These are phyloP conservation scores for Zizania latifolia DNA, from an alignment of 176 grass and related monocot genomes.

Conservation along the genomic window DNA sequence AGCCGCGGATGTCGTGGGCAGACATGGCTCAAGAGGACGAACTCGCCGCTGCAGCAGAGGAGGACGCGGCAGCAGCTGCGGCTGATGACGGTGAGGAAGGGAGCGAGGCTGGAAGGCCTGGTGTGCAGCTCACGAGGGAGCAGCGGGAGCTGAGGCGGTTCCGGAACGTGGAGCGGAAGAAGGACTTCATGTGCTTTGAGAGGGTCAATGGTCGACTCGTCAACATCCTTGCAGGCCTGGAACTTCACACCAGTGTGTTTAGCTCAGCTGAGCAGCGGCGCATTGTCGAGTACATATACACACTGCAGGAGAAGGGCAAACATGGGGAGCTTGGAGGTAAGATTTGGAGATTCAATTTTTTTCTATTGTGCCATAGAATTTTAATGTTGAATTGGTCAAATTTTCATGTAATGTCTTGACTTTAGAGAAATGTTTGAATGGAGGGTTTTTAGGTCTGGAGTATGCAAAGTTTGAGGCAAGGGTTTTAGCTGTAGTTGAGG, in stretches of 20 bases:
- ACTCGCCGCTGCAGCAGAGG: conserved; percentile 58
- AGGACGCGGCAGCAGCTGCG: conserved; percentile 16
- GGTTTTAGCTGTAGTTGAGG: neutral
- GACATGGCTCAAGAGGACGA: conserved; percentile 84
- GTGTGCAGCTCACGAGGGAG: conserved; percentile 31
- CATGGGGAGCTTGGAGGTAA: conserved; percentile 53
- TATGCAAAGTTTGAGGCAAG: neutral
- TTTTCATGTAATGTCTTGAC: neutral
- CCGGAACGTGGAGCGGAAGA: conserved; percentile 28
- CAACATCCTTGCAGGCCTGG: conserved; percentile 45
- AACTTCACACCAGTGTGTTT: conserved; percentile 49
- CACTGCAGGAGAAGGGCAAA: conserved; percentile 40
- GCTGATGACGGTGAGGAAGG: conserved; percentile 28
- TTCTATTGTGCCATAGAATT: neutral
- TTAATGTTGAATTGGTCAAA: neutral
- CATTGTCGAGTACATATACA: conserved; percentile 36
- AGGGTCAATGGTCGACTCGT: conserved; percentile 29
- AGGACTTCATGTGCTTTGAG: conserved; percentile 42
- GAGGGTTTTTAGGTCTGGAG: neutral
- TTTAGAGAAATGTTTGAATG: neutral
- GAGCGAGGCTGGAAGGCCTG: conserved; percentile 14
- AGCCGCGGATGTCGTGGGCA: conserved; percentile 67
- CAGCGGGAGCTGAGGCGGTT: conserved; percentile 45
- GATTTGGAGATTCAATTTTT: too few species aligned
- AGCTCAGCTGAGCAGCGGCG: conserved; percentile 37